These are phyloP conservation scores for Trichoderma sp. DNA, from an alignment of 2,329 filamentous ascomycete species.

Conservation along the genomic window DNA sequence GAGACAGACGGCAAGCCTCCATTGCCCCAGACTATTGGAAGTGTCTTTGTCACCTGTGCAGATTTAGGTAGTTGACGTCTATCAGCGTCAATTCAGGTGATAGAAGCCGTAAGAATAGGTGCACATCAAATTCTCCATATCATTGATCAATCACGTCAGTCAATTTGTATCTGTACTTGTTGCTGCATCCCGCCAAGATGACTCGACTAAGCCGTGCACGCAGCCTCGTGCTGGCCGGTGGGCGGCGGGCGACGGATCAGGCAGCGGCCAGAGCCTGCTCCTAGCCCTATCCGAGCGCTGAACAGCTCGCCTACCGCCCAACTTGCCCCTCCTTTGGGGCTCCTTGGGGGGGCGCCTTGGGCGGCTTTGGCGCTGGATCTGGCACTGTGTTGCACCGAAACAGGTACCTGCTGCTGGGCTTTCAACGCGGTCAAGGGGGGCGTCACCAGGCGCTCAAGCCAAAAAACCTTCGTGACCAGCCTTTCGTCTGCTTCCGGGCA, in stretches of 20 bases:
- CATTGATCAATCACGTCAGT: not conserved
- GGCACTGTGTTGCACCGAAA: constrained; percentile 17
- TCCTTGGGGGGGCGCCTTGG: not conserved
- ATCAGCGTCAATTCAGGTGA: not conserved
- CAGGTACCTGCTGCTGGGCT: constrained; percentile 6
- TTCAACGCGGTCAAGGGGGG: constrained; percentile 23
- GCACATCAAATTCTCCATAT: not conserved
- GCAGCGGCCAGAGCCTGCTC: constrained; percentile 4
- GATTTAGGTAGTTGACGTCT: not conserved
- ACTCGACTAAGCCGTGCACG: not conserved
- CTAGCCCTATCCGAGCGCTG: constrained; percentile 12
- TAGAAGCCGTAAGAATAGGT: not conserved
- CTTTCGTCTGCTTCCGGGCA: constrained; percentile 38
- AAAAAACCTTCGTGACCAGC: constrained; percentile 39
- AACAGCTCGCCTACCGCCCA: not conserved
- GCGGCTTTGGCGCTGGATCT: not conserved
- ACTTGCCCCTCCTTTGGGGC: not conserved
- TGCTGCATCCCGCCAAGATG: not conserved
- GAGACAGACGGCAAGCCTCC: not conserved
- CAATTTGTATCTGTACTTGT: not conserved
- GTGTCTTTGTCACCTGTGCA: not conserved
- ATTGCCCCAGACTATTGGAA: not conserved
- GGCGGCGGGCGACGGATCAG: not conserved
- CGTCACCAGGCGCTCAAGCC: constrained; percentile 35
- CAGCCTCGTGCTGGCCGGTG: constrained; percentile 1